Conservation (phyloP, 2,329 filamentous ascomycete species). For the Penicillium sp. region DNA sequence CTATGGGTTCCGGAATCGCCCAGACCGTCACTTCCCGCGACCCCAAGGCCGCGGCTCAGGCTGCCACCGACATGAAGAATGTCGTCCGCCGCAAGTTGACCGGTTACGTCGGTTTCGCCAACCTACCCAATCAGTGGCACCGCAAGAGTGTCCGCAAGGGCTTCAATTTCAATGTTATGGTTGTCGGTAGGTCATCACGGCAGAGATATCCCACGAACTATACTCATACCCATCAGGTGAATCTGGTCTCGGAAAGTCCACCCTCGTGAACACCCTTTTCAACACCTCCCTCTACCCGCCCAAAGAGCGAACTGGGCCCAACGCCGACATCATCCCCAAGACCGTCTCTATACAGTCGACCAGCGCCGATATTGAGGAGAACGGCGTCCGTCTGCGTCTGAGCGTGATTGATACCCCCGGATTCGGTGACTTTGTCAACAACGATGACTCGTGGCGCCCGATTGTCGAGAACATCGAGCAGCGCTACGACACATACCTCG, state of each 20-base stretch:
- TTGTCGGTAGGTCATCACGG: conserved; percentile 75
- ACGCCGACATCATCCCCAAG: conserved; percentile 97
- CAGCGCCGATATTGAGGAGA: conserved; percentile 96
- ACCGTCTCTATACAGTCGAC: conserved; percentile 93
- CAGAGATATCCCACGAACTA: neutral
- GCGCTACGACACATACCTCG: conserved; percentile 95
- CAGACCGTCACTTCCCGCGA: conserved; percentile 64
- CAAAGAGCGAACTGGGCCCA: conserved; percentile 96
- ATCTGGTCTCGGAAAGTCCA: conserved; percentile 98
- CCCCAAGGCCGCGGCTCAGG: conserved; percentile 55
- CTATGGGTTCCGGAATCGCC: conserved; percentile 51
- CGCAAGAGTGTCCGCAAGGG: conserved; percentile 99
- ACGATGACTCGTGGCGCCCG: conserved; percentile 97
- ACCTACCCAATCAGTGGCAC: conserved; percentile 99
- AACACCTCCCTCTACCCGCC: conserved; percentile 98
- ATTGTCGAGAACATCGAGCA: conserved; percentile 99
- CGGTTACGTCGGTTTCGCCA: conserved; percentile 97
- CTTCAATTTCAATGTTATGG: conserved; percentile 99
- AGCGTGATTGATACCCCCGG: conserved; percentile 97
- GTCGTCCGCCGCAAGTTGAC: conserved; percentile 98
- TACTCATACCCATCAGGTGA: conserved; percentile 63
- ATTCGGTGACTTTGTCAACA: conserved; percentile 99
- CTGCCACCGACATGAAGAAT: conserved; percentile 74
- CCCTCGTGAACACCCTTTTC: conserved; percentile 97
- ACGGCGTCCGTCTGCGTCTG: conserved; percentile 89